phyloP scores from a whole-genome alignment of 73 alveolate species.

The Tetrahymena borealis region DNA sequence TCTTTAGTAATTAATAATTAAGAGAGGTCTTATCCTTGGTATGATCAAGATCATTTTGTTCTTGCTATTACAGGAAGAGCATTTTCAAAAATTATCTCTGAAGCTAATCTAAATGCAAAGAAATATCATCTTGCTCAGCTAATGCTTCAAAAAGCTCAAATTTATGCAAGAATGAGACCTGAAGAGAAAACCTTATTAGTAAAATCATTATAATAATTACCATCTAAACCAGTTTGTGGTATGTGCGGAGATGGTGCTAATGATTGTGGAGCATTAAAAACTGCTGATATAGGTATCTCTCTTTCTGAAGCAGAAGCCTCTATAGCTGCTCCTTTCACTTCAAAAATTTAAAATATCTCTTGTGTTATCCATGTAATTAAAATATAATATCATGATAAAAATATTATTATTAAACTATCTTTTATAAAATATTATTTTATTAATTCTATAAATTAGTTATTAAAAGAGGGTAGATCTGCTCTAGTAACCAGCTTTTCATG shows the following conservation, averaged over 20 bases:
- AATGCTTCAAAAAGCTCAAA: conserved; percentile 11
- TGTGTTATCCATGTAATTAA: conserved; percentile 49
- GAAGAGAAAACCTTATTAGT: conserved; percentile 35
- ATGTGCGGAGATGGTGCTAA: conserved; percentile 69
- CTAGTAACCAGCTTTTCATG: conserved; percentile 46
- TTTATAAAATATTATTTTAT: not conserved
- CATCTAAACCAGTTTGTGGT: conserved; percentile 9
- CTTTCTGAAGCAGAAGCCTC: conserved; percentile 72
- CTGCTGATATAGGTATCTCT: conserved; percentile 63
- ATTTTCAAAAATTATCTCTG: not conserved
- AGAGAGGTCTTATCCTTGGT: not conserved
- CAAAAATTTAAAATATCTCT: conserved; percentile 32
- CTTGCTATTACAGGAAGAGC: conserved; percentile 24
- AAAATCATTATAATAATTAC: conserved; percentile 7
- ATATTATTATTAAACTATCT: not conserved
- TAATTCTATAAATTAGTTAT: not conserved
- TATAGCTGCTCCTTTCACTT: conserved; percentile 71
- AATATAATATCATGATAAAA: not conserved
- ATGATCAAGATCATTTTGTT: not conserved
- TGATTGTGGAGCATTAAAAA: conserved; percentile 61
- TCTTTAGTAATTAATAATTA: too few species aligned
- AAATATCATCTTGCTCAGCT: not conserved
- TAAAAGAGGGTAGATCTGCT: conserved; percentile 53
- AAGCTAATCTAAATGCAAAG: not conserved
- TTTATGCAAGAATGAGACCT: conserved; percentile 49